Percentiles rank a stretch among this genome's conserved stretches.
These are phyloP conservation scores for Eimeria tenella DNA, from an alignment of 169 alveolate species.

Conservation along the genomic window DNA sequence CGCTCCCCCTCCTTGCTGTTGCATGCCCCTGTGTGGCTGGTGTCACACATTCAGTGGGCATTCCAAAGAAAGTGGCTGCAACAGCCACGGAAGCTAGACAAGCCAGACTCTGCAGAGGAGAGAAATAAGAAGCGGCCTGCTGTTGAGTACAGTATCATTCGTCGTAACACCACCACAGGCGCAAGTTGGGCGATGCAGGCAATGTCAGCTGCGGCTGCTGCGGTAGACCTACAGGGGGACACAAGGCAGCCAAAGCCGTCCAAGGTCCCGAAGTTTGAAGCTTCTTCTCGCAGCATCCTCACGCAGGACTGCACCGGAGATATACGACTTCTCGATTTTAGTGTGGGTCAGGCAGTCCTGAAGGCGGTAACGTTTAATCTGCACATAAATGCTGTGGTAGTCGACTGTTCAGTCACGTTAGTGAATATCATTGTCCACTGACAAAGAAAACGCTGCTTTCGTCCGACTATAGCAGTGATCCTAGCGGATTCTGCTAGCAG, in stretches of 20 bases:
- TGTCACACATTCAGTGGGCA: slow-evolving; percentile 54
- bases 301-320: slow-evolving; percentile 11
- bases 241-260: neutral
- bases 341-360: neutral
- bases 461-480: too few species aligned
- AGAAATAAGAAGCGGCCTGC: neutral
- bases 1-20: slow-evolving; percentile 73
- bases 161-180: slow-evolving; percentile 24
- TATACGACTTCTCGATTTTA: slow-evolving; percentile 53
- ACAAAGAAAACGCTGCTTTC: too few species aligned
- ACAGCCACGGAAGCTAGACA: slow-evolving; percentile 23
- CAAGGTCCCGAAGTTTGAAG: slow-evolving; percentile 3
- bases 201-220: slow-evolving; percentile 69
- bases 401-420: too few species aligned
- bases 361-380: neutral
- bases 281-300: neutral
- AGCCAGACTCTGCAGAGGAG: neutral
- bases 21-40: slow-evolving; percentile 75
- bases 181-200: slow-evolving; percentile 74
- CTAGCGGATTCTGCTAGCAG: neutral
- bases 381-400: neutral
- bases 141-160: slow-evolving; percentile 42
- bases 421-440: too few species aligned
- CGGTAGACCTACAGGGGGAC: slow-evolving; percentile 50
- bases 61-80: slow-evolving; percentile 17